These are phyloP conservation scores for Pythium brassicae DNA, from an alignment of 352 stramenopile species.

Conservation along the genomic window DNA sequence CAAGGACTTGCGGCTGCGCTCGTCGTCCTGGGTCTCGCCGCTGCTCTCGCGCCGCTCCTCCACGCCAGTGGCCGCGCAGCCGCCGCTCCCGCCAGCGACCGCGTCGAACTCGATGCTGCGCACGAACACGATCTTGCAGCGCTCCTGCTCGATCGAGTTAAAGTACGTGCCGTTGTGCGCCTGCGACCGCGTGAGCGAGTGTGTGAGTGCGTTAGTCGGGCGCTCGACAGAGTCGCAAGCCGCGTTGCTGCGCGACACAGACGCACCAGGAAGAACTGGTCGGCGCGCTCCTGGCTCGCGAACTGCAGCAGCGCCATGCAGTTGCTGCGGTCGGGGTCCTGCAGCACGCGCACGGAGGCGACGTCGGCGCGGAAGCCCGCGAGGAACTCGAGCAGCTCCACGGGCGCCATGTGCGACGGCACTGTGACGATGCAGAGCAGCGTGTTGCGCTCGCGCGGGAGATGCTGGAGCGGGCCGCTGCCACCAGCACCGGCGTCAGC, in stretches of 20 bases:
- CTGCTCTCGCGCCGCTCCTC: conserved; percentile 14
- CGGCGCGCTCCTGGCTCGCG: conserved; percentile 63
- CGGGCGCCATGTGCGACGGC: conserved; percentile 77
- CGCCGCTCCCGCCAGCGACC: conserved; percentile 16
- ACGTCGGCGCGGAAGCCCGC: conserved; percentile 71
- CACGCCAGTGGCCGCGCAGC: conserved; percentile 13
- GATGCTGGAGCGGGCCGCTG: conserved; percentile 20
- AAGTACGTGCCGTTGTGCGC: conserved; percentile 89
- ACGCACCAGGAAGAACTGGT: conserved; percentile 71
- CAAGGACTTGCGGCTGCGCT: conserved; percentile 11
- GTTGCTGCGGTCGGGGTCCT: conserved; percentile 75
- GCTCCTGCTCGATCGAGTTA: conserved; percentile 89
- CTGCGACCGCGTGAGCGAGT: conserved; percentile 12
- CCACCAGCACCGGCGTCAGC: neutral
- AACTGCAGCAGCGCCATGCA: conserved; percentile 88
- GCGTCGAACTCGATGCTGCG: conserved; percentile 83
- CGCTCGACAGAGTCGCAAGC: neutral
- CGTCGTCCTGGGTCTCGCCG: conserved; percentile 12
- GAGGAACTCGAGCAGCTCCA: conserved; percentile 84
- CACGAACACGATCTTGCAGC: conserved; percentile 90
- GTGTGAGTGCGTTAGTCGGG: too few relatives aligned
- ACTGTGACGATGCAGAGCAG: conserved; percentile 82
- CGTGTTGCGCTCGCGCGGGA: conserved; percentile 68
- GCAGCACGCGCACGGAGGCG: conserved; percentile 72
- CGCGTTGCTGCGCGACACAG: neutral